Evolutionary conservation across 2,329 filamentous ascomycete genomes (phyloP), one percentile per base, ranked within the genome.

Genomic region (Camillea tinctor): DNA sequence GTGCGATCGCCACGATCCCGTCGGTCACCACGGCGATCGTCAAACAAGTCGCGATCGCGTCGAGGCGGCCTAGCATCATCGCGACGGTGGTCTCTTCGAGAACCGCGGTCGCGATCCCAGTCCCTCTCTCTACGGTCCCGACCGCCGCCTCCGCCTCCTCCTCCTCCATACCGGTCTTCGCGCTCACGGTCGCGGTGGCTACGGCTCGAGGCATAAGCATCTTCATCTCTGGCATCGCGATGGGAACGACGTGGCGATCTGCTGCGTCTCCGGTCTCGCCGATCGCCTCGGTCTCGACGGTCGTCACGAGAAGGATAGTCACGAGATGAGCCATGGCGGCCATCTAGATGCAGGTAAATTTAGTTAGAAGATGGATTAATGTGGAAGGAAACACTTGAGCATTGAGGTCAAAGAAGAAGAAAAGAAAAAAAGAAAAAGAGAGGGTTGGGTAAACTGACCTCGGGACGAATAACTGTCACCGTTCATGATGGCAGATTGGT

Each of bases 181-280:
- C 94, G 90, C 79, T 98, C 94, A 64, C 94, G 84, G 74, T 96
- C 94, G 73, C 94, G 87, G 75, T 97, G 96, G 79, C 89, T 93
- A 68, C 94, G 90, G 77, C 93, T 97, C 5, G 91, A 93, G 20
- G 93, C 96, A 78, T 98, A 98, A 59, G 91, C 73, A 57, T 74
- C 72, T 60, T 86, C 84, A 75, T 87, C 84, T 68, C 91, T 89
- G 58, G 84, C 86, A 55, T 95, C 90, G 68, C 90, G 90, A 68
- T 91, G 88, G 67, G 82, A 79, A 59, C 81, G 77, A 64, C 88
- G 81, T 60, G 93, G 93, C 19, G 94, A 98, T 73, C 94, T 88
- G 62, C 93, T 97, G 66, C 94, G 90, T 77, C 93, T 85, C 71
- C 89, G 64, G 13, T 72, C 70, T 40, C 68, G 68, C 68, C 68